Evolutionary conservation across 2,329 filamentous ascomycete genomes (phyloP), one percentile per base, ranked within the genome.

Genomic region (Exophiala sp.): DNA sequence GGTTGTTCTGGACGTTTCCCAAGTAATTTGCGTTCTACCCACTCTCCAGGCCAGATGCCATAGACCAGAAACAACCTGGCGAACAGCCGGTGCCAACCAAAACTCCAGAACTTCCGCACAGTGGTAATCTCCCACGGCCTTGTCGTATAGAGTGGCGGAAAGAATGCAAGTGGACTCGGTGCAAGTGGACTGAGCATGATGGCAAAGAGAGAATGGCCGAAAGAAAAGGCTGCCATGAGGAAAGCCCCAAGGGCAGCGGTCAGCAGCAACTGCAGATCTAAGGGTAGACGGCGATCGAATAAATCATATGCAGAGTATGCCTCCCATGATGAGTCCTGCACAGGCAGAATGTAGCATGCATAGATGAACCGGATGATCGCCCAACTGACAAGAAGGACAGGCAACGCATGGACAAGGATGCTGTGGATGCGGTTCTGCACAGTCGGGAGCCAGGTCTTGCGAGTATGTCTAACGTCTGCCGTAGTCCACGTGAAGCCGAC

Each of bases 401-500:
- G 72, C 0, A 66, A 40, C 1, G 69, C 71, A 44, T 72, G 70
- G 11, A 72, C 62, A 12, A 69, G 40, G 21, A 75, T 71, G 45
- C 69, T 72, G 54, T 75, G 72, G 8, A 71, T 38, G 5, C 72
- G 65, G 47, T 73, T 72, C 14, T 59, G 50, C 7, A 71, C 65
- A 2, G 69, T 73, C 0, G 73, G 72, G 4, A 73, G 60, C 73
- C 72, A 75, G 0, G 72, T 75, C 58, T 71, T 70, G 32, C 68
- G 68, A 4, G 72, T 73, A 57, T 75, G 72, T 8, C 72, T 67
- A 2, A 75, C 71, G 50, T 75, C 72, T 5, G 72, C 72, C 1
- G 71, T 75, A 16, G 70, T 72, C 72, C 72, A 75, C 0, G 72
- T 73, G 60, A 75, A 75, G 38, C 72, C 72, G 5, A 72, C 69